Base-by-base conservation (phyloP, 2,329 filamentous ascomycete genomes). In the Fusarium nygamai region DNA sequence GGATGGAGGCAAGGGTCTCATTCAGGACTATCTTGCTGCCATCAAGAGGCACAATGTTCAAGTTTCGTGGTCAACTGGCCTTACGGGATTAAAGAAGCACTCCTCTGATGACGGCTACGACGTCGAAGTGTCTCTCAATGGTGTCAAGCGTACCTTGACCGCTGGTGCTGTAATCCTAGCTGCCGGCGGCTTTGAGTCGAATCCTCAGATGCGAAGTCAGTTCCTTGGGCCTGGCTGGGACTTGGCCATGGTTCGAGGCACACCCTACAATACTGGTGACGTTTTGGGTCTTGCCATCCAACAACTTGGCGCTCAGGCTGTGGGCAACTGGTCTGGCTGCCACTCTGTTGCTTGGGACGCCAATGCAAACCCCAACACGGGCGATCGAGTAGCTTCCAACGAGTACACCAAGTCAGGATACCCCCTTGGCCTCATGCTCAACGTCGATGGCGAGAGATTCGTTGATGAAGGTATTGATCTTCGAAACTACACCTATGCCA, bases 131-230 rank as follows among this genome's bases (percentile, higher is more conserved):
- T 50, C 50, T 1, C 11, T 63, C 1, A 20, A 63, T 20, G 56
- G 48, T 1, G 3, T 2, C 1, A n/a, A 41, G 6, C 11, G 36
- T 2, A 44, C n/a, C 1, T 12, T 69, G 5, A 50, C 2, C 4
- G 66, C 56, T 3, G 24, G 29, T 19, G 41, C 66, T 6, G 56
- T 69, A 3, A 51, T 69, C 4, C 12, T 69, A 10, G 66, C 66
- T 38, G 66, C 64, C 3, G 66, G 66, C 4, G 66, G 66, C 5
- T 69, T 69, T 3, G 66, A 69, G 80, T 86, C 90, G 10, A 91
- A 88, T 43, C 83, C 90, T 0, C 83, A 85, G 6, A 84, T 92
- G 83, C 85, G 90, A n/a, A 82, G 84, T 8, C 86, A 90, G 60
- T 85, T 83, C 57, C 81, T 87, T 16, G 90, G 90, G 0, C 69